Conservation (phyloP, 805 yeast species). For the Barnettozyma sucrosica region DNA sequence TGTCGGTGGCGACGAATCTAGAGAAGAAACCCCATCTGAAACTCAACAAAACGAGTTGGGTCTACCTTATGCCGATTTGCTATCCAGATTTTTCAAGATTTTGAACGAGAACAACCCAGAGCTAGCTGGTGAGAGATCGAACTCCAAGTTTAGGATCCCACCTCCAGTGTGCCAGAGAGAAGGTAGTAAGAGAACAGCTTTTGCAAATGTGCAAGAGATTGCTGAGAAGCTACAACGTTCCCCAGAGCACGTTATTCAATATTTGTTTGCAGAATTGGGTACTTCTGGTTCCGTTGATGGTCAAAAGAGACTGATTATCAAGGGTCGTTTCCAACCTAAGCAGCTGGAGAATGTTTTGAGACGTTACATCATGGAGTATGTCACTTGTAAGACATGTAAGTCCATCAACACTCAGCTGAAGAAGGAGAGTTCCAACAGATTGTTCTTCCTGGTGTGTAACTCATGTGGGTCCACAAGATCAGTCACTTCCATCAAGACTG, state of each 20-base stretch:
- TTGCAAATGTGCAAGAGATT: conserved; percentile 93
- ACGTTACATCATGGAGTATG: conserved; percentile 94
- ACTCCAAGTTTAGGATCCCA: conserved; percentile 91
- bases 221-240: conserved; percentile 92
- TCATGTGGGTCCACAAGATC: conserved; percentile 97
- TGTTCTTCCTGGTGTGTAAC: conserved; percentile 95
- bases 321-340: conserved; percentile 97
- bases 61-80: conserved; percentile 67
- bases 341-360: conserved; percentile 95
- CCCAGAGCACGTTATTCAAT: conserved; percentile 95
- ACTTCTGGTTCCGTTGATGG: conserved; percentile 99
- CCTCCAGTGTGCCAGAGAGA: conserved; percentile 97
- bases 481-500: conserved; percentile 95
- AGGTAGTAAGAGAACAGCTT: conserved; percentile 93
- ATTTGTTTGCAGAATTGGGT: conserved; percentile 97
- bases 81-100: conserved; percentile 79
- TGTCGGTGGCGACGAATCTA: conserved; percentile 14
- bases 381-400: conserved; percentile 98
- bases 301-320: conserved; percentile 91
- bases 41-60: conserved; percentile 43
- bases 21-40: conserved; percentile 23
- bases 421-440: conserved; percentile 93
- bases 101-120: conserved; percentile 95
- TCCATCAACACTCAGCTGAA: conserved; percentile 93
- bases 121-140: conserved; percentile 92